Base-by-base conservation (phyloP, 192 early-diverging fungal species). In the Coemansia sp. region DNA sequence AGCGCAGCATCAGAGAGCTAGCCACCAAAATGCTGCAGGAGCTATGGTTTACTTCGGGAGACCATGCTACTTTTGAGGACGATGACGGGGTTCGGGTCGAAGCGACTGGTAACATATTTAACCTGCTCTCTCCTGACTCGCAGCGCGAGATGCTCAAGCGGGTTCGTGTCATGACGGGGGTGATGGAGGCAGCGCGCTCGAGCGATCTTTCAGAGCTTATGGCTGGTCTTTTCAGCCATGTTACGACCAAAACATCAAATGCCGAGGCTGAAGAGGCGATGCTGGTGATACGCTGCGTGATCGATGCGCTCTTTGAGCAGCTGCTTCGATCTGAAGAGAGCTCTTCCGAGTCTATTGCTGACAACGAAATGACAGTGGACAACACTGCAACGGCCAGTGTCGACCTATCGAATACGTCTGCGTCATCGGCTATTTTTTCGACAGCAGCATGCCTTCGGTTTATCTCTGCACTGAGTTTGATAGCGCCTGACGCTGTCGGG, bases 241-340 rank as follows among this genome's bases (percentile, higher is more conserved):
- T 81, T 25, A 66, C 63, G 14, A 56, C 40, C 12, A 60, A 80
- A 67, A 73, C 75, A 5, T 18, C 83, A 22, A 71, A 69, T 22
- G 68, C 69, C 16, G 87, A 89, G 33, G 74, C 66, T 5, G 85
- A 85, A 8, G 65, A 71, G 11, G 77, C 89, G 17, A 40, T 85
- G 57, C 72, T 77, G 36, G 83, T 91, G 16, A 84, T 87, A 22
- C 82, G 84, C 30, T 86, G 83, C 60, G 80, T 93, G 34, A 88
- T 93, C 10, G 91, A 94, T 60, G 88, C 89, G 40, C 76, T 93
- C 0, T 83, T 92, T 71, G 92, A 94, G 31, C 83, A 84, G 50
- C 72, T 93, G 34, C 73, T 93, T 40, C 72, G 69, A 14, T 75
- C 88, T 1, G 90, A 94, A 30, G 90, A 93, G 59, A 60, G 68